A percentile compares a stretch with the other conserved stretches of the same genome.
Evolutionary conservation across 495 filamentous ascomycete species (phyloP).

Genomic region (Penicillium samsonianum): DNA sequence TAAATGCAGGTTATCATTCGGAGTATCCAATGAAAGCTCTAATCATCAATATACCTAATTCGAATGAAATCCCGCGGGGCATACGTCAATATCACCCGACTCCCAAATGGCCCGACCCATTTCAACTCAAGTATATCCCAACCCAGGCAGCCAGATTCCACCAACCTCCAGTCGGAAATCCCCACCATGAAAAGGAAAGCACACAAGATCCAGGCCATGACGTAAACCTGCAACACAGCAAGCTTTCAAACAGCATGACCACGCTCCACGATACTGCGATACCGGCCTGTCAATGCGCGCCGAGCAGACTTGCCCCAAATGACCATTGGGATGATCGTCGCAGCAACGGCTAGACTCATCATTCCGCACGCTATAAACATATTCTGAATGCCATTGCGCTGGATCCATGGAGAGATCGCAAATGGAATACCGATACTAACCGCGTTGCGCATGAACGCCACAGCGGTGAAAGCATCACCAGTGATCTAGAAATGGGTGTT

Average conservation of each 20-base stretch:
- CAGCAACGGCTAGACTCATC: slow-evolving; percentile 28
- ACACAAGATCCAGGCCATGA: not conserved
- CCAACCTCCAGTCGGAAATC: not conserved
- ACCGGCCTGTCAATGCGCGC: slow-evolving; percentile 15
- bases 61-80: not conserved
- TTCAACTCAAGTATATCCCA: too few relatives aligned
- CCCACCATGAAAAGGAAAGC: not conserved
- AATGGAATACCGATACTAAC: slow-evolving; percentile 38
- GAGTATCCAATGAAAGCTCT: not conserved
- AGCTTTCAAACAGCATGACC: slow-evolving; percentile 5
- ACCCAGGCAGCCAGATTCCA: not conserved
- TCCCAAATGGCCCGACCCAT: not conserved
- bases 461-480: slow-evolving; percentile 38
- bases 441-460: slow-evolving; percentile 39
- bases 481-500: slow-evolving; percentile 27
- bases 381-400: slow-evolving; percentile 28
- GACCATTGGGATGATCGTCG: slow-evolving; percentile 29
- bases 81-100: not conserved
- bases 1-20: not conserved
- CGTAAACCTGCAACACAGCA: not conserved
- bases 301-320: slow-evolving; percentile 33
- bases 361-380: slow-evolving; percentile 40
- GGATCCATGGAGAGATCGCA: slow-evolving; percentile 37
- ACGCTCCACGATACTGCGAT: slow-evolving; percentile 21
- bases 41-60: not conserved